Conservation (phyloP, 2,329 filamentous ascomycete species). For the Talaromyces sp. region DNA sequence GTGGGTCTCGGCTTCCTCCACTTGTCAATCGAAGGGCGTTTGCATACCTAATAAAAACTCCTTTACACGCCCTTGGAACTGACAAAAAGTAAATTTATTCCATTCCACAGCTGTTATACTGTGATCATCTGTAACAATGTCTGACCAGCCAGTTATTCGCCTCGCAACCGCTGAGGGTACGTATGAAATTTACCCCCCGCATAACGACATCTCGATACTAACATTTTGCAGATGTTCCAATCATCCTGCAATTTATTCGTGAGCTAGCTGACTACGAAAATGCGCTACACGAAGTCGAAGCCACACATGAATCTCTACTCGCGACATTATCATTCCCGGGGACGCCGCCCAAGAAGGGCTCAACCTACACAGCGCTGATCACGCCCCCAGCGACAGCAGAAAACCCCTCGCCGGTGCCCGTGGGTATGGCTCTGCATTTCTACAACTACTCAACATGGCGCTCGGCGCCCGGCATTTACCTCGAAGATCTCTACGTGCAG, state of each 20-base stretch:
- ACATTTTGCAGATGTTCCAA: constrained; percentile 61
- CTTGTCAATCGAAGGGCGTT: not conserved
- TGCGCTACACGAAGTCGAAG: constrained; percentile 66
- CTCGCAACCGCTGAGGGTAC: constrained; percentile 37
- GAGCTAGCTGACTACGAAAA: constrained; percentile 88
- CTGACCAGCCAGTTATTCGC: constrained; percentile 32
- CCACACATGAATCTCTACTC: constrained; percentile 68
- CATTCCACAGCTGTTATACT: not conserved
- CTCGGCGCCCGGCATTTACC: constrained; percentile 78
- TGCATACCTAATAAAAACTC: not conserved
- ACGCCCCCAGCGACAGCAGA: constrained; percentile 39
- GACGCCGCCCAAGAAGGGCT: constrained; percentile 46
- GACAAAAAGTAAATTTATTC: not conserved
- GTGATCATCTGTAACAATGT: constrained; percentile 18
- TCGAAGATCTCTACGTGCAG: constrained; percentile 87
- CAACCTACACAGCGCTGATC: constrained; percentile 71
- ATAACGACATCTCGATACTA: not conserved
- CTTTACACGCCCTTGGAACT: not conserved
- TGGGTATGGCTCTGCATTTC: constrained; percentile 85
- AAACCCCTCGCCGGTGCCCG: constrained; percentile 38
- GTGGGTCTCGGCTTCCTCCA: not conserved
- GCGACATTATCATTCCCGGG: constrained; percentile 73
- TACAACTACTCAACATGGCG: constrained; percentile 96
- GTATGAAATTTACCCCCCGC: constrained; percentile 6
- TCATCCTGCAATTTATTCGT: constrained; percentile 75